phyloP scores from a whole-genome alignment of 345 rosid species.

The Eutrema yunnanense region DNA sequence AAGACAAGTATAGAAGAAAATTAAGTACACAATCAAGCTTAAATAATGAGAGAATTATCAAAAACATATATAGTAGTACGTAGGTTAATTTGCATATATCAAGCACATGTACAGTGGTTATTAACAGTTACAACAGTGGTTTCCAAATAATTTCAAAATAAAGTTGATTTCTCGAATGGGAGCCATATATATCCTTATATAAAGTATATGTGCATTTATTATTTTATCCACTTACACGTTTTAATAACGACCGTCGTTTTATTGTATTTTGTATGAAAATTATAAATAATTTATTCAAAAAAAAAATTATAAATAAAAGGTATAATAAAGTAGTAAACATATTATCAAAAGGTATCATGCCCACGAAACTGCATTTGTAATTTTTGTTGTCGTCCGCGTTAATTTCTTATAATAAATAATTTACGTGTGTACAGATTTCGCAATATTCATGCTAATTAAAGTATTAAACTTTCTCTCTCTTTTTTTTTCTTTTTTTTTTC shows the following conservation, averaged over 20 bases:
- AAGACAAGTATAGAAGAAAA: background rate
- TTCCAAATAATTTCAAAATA: conserved; percentile 26
- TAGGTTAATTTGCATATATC: background rate
- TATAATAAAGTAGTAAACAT: background rate
- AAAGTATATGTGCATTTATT: conserved; percentile 15
- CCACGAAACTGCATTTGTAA: background rate
- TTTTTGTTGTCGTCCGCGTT: background rate
- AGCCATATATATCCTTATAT: background rate
- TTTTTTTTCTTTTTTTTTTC: too few relatives aligned
- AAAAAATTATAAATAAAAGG: too few relatives aligned
- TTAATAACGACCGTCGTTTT: background rate
- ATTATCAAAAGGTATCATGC: background rate
- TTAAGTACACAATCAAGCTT: background rate
- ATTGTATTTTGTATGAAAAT: background rate
- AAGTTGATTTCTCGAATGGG: conserved; percentile 11
- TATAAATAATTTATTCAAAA: too few relatives aligned
- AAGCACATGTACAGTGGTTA: conserved; percentile 6
- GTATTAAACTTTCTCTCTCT: too few relatives aligned
- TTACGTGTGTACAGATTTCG: background rate
- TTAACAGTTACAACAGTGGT: conserved; percentile 2
- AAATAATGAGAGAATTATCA: background rate
- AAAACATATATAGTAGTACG: background rate
- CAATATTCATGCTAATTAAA: too few relatives aligned
- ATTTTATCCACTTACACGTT: conserved; percentile 14
- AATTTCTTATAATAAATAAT: background rate